Base-by-base conservation (phyloP, 495 filamentous ascomycete species). In the Podospora pseudoanserina region DNA sequence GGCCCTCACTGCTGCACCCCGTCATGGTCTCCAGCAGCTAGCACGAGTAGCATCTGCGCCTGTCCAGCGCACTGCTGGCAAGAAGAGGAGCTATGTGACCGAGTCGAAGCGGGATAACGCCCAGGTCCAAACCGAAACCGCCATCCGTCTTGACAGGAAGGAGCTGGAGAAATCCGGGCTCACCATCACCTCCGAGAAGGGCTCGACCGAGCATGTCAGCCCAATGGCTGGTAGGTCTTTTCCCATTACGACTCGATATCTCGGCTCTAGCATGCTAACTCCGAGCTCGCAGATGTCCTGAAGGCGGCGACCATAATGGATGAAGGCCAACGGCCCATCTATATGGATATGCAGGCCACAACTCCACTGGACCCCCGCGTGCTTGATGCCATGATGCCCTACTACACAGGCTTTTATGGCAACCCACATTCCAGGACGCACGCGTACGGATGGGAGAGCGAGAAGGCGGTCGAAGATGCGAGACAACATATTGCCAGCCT, bases 381-480 rank as follows among this genome's bases (percentile, higher is more conserved):
- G 53, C 84, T 99, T 13, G 95, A 99, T 74, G 92, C 93, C 60
- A 99, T 99, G 95, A 85, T 99, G 23, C 95, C 95, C 1, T 99
- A 88, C 80, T 91, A 91, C 74, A 95, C 94, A 26, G 93, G 93
- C 44, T 86, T 96, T 39, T 98, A 97, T 78, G 95, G 95, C 70
- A 99, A 99, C 77, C 95, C 95, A 61, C 95, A 99, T 79, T 97
- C 94, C 49, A 86, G 96, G 75, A 99, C 95, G 62, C 95, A 99
- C 79, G 95, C 95, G 15, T 99, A 99, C 79, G 95, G 95, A 62
- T 99, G 95, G 95, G 95, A 99, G 81, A 95, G 91, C 60, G 95
- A 99, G 72, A 93, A 93, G 77, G 94, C 91, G 5, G 89, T 95
- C 32, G 95, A 98, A 74, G 82, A 92, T 64, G 93, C 96, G 58